Conservation (phyloP, 2,329 filamentous ascomycete species). For the Fusarium fracticaudum region DNA sequence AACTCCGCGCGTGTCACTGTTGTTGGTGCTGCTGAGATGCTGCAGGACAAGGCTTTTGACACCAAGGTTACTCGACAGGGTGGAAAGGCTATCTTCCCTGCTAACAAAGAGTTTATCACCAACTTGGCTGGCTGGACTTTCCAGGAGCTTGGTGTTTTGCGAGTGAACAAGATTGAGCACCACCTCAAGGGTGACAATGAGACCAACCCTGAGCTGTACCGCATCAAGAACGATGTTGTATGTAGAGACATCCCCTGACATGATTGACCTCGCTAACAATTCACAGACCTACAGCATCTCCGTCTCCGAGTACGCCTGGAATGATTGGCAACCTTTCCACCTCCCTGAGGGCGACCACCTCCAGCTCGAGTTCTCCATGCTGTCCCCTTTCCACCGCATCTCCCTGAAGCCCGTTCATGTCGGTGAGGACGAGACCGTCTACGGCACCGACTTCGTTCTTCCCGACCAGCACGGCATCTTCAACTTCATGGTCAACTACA, state of each 20-base stretch:
- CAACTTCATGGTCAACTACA: slow-evolving; percentile 98
- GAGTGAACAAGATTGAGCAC: slow-evolving; percentile 85
- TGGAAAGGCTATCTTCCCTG: slow-evolving; percentile 66
- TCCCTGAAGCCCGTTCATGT: slow-evolving; percentile 68
- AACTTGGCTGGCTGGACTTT: slow-evolving; percentile 95
- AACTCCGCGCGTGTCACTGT: slow-evolving; percentile 92
- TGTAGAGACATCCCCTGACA: slow-evolving; percentile 43
- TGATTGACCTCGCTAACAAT: slow-evolving; percentile 36
- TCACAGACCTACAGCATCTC: slow-evolving; percentile 84
- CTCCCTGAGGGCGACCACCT: slow-evolving; percentile 76
- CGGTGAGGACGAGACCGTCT: slow-evolving; percentile 76
- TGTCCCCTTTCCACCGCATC: slow-evolving; percentile 95
- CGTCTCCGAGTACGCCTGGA: slow-evolving; percentile 82
- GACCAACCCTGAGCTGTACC: slow-evolving; percentile 88
- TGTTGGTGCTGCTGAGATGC: slow-evolving; percentile 84
- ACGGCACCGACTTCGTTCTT: slow-evolving; percentile 78
- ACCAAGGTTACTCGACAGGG: slow-evolving; percentile 75
- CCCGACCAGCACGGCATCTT: slow-evolving; percentile 99
- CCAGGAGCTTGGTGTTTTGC: slow-evolving; percentile 89
- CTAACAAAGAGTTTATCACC: slow-evolving; percentile 87
- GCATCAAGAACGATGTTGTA: slow-evolving; percentile 97
- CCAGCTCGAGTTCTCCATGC: slow-evolving; percentile 98
- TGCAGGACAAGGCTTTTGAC: slow-evolving; percentile 90
- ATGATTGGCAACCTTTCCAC: slow-evolving; percentile 78
- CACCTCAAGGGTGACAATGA: slow-evolving; percentile 65